Base-by-base conservation (phyloP, 2,329 filamentous ascomycete species). In the Cytospora schulzeri region DNA sequence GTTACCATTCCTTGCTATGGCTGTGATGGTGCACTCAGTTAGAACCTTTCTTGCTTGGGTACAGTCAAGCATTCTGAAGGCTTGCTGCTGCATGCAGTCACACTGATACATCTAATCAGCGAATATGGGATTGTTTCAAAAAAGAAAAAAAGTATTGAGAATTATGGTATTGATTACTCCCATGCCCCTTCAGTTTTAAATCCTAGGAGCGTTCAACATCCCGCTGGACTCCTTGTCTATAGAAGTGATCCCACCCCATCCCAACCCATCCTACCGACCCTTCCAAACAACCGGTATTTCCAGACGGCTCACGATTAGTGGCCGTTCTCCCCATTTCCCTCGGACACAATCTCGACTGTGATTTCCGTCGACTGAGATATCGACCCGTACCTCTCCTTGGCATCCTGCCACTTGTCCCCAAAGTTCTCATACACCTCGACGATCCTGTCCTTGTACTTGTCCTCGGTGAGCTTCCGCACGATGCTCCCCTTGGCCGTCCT, bases 401-500 rank as follows among this genome's bases (percentile, higher is more conserved):
- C 58, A 22, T 66, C 68, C 51, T 69, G 67, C 67, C 68, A 71
- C 22, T 57, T 38, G 33, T 71, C 69, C 7, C 70, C 69, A 51
- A 60, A 68, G 28, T 29, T 63, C 54, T 61, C 31, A 55, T 70
- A 70, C 2, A 66, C 52, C 31, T 52, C 41, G 12, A 58, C 62
- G 24, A 66, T 65, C 55, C 55, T 17, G 12, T 52, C 29, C 33
- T 45, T 60, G 52, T 67, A 68, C 56, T 63, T 70, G 4, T 45
- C 45, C 55, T 68, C 66, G 8, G 67, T 70, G 26, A 66, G 63
- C 41, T 57, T 53, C 24, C 66, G 63, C 14, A 65, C 56, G 14
- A 67, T 50, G 17, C 63, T 70, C 15, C 69, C 69, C 52, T 71
- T 71, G 0, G 67, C 62, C 12, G 69, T 71, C 22, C 69, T 58